Evolutionary conservation across 2,329 filamentous ascomycete species (phyloP).

Genomic region (Cryphonectria parasitica): DNA sequence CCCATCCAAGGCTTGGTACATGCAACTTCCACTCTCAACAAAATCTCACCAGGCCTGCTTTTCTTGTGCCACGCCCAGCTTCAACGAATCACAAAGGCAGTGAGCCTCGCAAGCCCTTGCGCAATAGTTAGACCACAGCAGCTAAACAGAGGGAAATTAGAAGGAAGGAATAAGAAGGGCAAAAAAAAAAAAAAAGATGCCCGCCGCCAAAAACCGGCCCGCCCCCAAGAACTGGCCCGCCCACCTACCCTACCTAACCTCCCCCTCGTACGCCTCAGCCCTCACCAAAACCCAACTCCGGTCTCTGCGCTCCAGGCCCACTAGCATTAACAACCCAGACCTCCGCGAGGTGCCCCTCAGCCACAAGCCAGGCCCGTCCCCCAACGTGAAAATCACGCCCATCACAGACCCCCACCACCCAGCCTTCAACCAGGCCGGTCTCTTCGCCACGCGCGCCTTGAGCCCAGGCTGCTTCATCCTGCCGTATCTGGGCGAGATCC

Average conservation of each 20-base stretch:
- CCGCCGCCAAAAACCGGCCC: constrained; percentile 19
- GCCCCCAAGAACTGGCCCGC: constrained; percentile 63
- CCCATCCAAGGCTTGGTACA: background rate
- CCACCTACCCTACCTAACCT: constrained; percentile 54
- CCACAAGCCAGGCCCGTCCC: constrained; percentile 48
- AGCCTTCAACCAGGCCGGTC: constrained; percentile 60
- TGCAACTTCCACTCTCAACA: background rate
- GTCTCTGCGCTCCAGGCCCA: constrained; percentile 41
- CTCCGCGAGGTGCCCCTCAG: constrained; percentile 40
- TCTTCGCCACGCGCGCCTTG: constrained; percentile 61
- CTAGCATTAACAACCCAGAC: constrained; percentile 34
- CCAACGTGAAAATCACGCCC: constrained; percentile 56
- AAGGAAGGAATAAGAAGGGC: no score
- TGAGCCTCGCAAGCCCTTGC: background rate
- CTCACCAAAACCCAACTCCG: constrained; percentile 48
- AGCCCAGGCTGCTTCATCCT: constrained; percentile 59
- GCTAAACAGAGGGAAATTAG: no score
- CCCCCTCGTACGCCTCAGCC: constrained; percentile 52
- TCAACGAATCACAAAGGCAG: no score
- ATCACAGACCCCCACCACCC: constrained; percentile 59
- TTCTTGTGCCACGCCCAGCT: background rate
- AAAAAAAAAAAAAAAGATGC: constrained; percentile 4
- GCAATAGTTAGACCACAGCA: background rate
- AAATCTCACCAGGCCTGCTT: background rate
- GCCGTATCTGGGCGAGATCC: constrained; percentile 65